These are phyloP conservation scores for Omphalotus guepiniiformis DNA, from an alignment of 768 basidiomycete species.

Conservation along the genomic window DNA sequence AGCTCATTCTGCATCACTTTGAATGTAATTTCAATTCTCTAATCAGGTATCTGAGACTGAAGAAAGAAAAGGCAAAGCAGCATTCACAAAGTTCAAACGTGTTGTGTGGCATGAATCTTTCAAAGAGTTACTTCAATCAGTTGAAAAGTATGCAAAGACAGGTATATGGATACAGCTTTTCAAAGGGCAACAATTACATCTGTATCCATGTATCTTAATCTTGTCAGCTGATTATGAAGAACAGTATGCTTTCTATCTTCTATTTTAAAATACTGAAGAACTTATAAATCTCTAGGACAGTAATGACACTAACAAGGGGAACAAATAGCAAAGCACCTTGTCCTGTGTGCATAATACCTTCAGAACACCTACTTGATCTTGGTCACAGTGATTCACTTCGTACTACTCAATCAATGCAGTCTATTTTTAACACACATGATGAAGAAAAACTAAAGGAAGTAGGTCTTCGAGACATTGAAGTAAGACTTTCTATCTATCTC, in stretches of 20 bases:
- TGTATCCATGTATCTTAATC: slow-evolving; percentile 29
- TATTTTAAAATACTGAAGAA: background rate
- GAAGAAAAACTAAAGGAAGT: too few species aligned
- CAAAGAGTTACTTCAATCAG: slow-evolving; percentile 22
- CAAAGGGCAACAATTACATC: slow-evolving; percentile 22
- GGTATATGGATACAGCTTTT: slow-evolving; percentile 15
- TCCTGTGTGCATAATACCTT: background rate
- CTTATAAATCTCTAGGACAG: background rate
- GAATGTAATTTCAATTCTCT: background rate
- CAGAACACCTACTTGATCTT: background rate
- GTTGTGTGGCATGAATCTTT: slow-evolving; percentile 37
- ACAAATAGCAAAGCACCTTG: background rate
- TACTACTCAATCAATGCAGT: background rate
- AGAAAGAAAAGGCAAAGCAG: slow-evolving; percentile 23
- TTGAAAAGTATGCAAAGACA: slow-evolving; percentile 14
- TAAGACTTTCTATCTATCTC: too few species aligned
- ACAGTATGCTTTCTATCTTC: slow-evolving; percentile 16
- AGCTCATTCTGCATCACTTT: background rate
- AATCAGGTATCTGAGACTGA: slow-evolving; percentile 30
- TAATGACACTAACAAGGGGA: slow-evolving; percentile 1
- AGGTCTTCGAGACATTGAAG: too few species aligned
- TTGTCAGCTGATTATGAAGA: slow-evolving; percentile 24
- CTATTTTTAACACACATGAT: background rate
- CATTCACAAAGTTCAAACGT: slow-evolving; percentile 28
- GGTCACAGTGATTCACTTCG: background rate